These are phyloP conservation scores for Leccinum longicurvipes DNA, from an alignment of 768 basidiomycete species.

Conservation along the genomic window DNA sequence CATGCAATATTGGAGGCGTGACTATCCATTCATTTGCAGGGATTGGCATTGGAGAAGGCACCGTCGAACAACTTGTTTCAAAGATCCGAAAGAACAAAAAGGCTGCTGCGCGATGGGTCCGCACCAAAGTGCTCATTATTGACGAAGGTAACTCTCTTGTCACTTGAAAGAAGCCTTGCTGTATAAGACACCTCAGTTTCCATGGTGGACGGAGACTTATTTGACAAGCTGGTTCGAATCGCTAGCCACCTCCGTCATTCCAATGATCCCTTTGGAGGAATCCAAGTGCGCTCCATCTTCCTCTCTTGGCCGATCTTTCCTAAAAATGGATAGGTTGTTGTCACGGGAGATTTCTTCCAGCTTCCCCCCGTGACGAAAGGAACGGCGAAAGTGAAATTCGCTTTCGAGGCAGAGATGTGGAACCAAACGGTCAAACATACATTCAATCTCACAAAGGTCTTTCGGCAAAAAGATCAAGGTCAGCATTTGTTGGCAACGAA, in stretches of 20 bases:
- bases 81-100: slow-evolving; percentile 85
- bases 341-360: slow-evolving; percentile 98
- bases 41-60: slow-evolving; percentile 78
- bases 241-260: slow-evolving; percentile 62
- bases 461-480: slow-evolving; percentile 92
- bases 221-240: slow-evolving; percentile 83
- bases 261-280: slow-evolving; percentile 83
- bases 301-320: background rate
- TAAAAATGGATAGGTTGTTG: slow-evolving; percentile 56
- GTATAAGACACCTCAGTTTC: slow-evolving; percentile 59
- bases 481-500: slow-evolving; percentile 17
- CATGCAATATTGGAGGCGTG: slow-evolving; percentile 94
- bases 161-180: background rate
- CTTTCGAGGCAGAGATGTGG: slow-evolving; percentile 89
- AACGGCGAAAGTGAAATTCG: slow-evolving; percentile 65
- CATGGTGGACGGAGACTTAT: slow-evolving; percentile 92
- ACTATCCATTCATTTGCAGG: slow-evolving; percentile 97
- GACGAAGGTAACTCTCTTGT: slow-evolving; percentile 58
- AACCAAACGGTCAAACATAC: slow-evolving; percentile 67
- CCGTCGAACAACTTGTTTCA: slow-evolving; percentile 52
- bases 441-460: slow-evolving; percentile 93
- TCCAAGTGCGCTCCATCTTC: slow-evolving; percentile 56
- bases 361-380: slow-evolving; percentile 86
- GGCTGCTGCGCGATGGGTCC: slow-evolving; percentile 71
- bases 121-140: slow-evolving; percentile 81